Evolutionary conservation across 2,329 filamentous ascomycete species (phyloP).

Genomic region (Fusarium buharicum): DNA sequence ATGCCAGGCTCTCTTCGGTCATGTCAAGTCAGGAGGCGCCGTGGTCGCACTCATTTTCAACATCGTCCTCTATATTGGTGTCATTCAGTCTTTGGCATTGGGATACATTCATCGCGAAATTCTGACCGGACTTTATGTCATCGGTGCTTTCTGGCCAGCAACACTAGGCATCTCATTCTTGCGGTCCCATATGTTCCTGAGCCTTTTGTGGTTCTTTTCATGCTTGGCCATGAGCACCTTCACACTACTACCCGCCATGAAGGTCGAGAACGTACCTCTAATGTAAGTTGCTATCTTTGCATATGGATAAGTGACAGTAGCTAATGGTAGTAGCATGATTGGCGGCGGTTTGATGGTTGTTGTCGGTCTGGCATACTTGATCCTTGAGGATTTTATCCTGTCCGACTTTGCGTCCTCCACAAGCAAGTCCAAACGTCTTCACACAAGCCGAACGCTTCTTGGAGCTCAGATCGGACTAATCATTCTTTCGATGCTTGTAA

Average conservation of each 20-base stretch:
- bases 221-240: constrained; percentile 90
- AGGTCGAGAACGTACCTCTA: constrained; percentile 77
- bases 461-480: constrained; percentile 83
- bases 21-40: constrained; percentile 70
- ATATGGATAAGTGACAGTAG: not conserved
- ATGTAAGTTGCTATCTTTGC: constrained; percentile 65
- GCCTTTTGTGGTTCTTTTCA: constrained; percentile 76
- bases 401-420: constrained; percentile 54
- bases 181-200: constrained; percentile 69
- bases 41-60: constrained; percentile 71
- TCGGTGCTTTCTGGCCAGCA: constrained; percentile 81
- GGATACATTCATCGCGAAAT: constrained; percentile 93
- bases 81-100: constrained; percentile 85
- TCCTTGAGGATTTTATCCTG: constrained; percentile 75
- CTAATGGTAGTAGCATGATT: constrained; percentile 63
- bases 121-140: constrained; percentile 80
- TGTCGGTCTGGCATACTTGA: constrained; percentile 80
- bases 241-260: constrained; percentile 87
- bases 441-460: constrained; percentile 67
- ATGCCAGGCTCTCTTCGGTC: constrained; percentile 72
- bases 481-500: constrained; percentile 83
- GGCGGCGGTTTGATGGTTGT: constrained; percentile 82
- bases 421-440: constrained; percentile 48
- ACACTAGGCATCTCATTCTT: constrained; percentile 80
- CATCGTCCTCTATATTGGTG: constrained; percentile 71